These are phyloP conservation scores for Spiraea crenata DNA, from an alignment of 331 rosid species.

Conservation along the genomic window DNA sequence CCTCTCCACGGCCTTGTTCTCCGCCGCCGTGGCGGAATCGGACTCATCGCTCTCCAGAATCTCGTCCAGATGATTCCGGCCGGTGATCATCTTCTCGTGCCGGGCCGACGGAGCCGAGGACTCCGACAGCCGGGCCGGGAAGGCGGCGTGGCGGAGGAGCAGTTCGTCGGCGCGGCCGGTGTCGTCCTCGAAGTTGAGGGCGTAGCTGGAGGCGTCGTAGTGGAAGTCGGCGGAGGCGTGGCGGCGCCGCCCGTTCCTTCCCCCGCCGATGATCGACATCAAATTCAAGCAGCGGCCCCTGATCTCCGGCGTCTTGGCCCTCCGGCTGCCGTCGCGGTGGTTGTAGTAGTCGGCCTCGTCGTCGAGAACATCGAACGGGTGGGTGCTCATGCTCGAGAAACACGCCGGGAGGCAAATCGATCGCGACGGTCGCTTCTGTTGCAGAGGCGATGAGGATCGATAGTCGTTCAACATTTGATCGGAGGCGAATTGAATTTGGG, in stretches of 20 bases:
- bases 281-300: conserved; percentile 26
- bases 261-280: conserved; percentile 14
- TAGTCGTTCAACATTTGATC: conserved; percentile 15
- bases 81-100: not conserved
- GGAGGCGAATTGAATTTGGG: not conserved
- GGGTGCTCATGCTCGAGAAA: conserved; percentile 24
- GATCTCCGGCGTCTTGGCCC: conserved; percentile 20
- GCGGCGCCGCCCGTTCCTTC: conserved; percentile 14
- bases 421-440: conserved; percentile 19
- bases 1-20: not conserved
- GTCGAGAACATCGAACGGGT: conserved; percentile 16
- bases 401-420: conserved; percentile 30
- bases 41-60: conserved; percentile 7
- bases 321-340: not conserved
- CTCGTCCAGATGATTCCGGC: not conserved
- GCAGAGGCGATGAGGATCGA: not conserved
- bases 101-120: conserved; percentile 11
- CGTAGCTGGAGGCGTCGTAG: conserved; percentile 49
- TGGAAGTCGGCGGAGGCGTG: conserved; percentile 30
- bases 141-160: conserved; percentile 21
- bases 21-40: not conserved
- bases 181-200: conserved; percentile 49
- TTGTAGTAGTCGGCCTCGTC: conserved; percentile 1
- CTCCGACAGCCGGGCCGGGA: conserved; percentile 29
- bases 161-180: conserved; percentile 17